A percentile compares a stretch with the other conserved stretches of the same genome.
Evolutionary conservation across 2,329 filamentous ascomycete species (phyloP).

Genomic region (Diaporthe nobilis): DNA sequence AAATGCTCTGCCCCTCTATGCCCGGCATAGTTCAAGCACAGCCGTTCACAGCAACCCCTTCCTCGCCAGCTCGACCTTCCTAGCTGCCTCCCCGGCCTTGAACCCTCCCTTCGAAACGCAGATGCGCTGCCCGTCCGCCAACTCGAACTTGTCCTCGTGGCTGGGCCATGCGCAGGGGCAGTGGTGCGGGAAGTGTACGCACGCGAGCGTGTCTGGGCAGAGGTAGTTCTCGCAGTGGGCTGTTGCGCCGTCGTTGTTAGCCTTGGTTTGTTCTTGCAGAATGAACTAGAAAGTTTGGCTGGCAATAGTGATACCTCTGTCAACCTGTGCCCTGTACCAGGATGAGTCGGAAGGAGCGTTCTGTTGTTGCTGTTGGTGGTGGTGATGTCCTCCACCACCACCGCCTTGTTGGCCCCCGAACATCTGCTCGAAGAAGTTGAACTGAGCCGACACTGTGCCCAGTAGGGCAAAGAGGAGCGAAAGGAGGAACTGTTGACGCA

Average conservation of each 20-base stretch:
- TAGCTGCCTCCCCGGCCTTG: constrained; percentile 77
- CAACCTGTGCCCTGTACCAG: constrained; percentile 82
- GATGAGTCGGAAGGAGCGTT: constrained; percentile 88
- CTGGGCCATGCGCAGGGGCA: constrained; percentile 90
- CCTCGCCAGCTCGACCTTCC: constrained; percentile 84
- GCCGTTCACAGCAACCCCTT: constrained; percentile 77
- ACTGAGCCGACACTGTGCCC: constrained; percentile 79
- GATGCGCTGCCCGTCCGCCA: constrained; percentile 78
- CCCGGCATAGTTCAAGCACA: no score
- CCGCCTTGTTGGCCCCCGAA: constrained; percentile 74
- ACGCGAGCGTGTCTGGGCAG: constrained; percentile 93
- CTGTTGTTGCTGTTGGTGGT: constrained; percentile 74
- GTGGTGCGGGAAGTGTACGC: constrained; percentile 96
- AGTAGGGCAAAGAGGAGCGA: constrained; percentile 70
- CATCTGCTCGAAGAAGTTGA: constrained; percentile 99
- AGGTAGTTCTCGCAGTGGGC: constrained; percentile 94
- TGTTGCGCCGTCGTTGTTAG: constrained; percentile 50
- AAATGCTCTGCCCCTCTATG: background rate
- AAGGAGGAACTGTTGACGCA: constrained; percentile 50
- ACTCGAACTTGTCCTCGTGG: constrained; percentile 83
- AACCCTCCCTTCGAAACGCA: constrained; percentile 84
- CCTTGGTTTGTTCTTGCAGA: background rate
- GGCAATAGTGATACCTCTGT: constrained; percentile 69
- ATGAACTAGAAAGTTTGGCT: background rate
- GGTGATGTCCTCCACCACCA: constrained; percentile 52